Base-by-base conservation (phyloP, 441 rosid species). In the Aquilaria agallochum region DNA sequence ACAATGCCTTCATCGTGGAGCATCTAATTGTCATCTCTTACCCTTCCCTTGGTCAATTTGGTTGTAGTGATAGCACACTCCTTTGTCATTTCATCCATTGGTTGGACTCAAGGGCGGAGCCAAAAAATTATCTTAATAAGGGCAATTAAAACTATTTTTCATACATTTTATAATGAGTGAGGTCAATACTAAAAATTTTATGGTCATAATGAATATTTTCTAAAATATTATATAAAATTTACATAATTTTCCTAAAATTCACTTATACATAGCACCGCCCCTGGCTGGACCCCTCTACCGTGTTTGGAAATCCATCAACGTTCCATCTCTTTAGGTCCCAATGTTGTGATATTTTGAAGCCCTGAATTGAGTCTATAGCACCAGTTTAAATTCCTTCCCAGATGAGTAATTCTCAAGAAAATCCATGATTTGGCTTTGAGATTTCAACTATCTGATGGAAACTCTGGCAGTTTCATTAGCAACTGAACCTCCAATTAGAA, bases 371-470 rank as follows among this genome's bases (percentile, higher is more conserved):
- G 79, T 83, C 66, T 81, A 77, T 68, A 80, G 74, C 67, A 73
- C 78, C 2, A 74, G 71, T 79, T 58, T 78, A 1, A 82, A 83
- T 45, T 73, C 85, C 4, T 90, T 76, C 64, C 76, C 86, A 2
- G 88, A 87, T 42, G 91, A 90, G 50, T 95, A 90, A 45, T 88
- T 90, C 63, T 77, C 88, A 73, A 54, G 70, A 77, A 78, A 69
- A 83, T 86, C 50, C 73, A 78, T 15, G 95, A 88, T 9, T 61
- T 90, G 27, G 72, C 89, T n/a, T 77, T 78, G 62, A 75, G 70
- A 46, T 82, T 88, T 78, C 83, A 83, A 73, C 69, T 63, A 50
- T 63, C 85, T 1, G 82, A 70, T 50, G 79, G 72, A 7, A 68
- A 60, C 0, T 69, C 27, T 20, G 1, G 27, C 1, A 65, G 46